phyloP scores from a whole-genome alignment of 1,284 basidiomycete species.

The Marasmius tenuissimus region DNA sequence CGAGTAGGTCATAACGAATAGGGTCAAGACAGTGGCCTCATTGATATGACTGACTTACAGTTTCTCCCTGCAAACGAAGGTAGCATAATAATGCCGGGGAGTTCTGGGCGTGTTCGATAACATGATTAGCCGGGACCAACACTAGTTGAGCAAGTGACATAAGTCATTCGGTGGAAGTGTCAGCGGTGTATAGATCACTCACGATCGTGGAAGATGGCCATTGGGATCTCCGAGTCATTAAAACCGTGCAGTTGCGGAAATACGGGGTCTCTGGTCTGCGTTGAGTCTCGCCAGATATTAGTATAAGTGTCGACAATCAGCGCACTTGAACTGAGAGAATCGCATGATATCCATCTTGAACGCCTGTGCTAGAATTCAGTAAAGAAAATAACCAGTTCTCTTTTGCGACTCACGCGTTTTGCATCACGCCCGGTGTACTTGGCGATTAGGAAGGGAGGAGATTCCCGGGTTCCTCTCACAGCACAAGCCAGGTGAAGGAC shows the following conservation, averaged over 20 bases:
- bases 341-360: not conserved
- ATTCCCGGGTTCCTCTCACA: not conserved
- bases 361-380: not conserved
- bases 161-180: not conserved
- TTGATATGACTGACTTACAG: constrained; percentile 9
- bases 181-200: not conserved
- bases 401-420: not conserved
- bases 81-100: not conserved
- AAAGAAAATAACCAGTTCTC: not conserved
- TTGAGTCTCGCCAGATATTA: not conserved
- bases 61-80: not conserved
- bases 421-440: not conserved
- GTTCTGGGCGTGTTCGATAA: not conserved
- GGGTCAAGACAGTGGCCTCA: too few relatives aligned
- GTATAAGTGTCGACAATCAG: not conserved
- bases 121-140: not conserved
- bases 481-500: not conserved
- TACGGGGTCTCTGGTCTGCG: not conserved
- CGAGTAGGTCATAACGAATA: too few relatives aligned
- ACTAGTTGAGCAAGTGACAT: not conserved
- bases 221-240: not conserved
- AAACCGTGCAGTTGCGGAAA: not conserved
- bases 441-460: not conserved
- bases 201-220: not conserved
- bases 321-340: not conserved